phyloP scores from a whole-genome alignment of 768 basidiomycete species.

The Rhodotorula toruloides region DNA sequence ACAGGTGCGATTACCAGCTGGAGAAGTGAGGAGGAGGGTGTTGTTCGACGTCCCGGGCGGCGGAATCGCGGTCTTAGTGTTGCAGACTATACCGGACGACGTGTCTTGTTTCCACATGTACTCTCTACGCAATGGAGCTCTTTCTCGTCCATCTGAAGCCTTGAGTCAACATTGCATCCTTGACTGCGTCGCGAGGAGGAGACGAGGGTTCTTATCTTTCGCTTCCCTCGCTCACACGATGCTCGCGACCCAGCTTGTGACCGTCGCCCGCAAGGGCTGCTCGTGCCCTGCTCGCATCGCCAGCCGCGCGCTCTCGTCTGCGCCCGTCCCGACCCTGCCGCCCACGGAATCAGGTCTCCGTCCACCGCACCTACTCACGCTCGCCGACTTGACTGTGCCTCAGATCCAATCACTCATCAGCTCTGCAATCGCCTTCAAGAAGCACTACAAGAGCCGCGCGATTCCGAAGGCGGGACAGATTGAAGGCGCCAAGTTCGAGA shows the following conservation, averaged over 20 bases:
- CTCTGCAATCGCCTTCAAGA: constrained; percentile 56
- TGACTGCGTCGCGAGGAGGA: too few relatives aligned
- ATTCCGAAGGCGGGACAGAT: constrained; percentile 26
- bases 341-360: constrained; percentile 25
- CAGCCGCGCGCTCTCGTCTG: constrained; percentile 23
- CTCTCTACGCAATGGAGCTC: too few relatives aligned
- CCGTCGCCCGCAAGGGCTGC: constrained; percentile 18
- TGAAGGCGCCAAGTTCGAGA: constrained; percentile 40
- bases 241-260: neutral
- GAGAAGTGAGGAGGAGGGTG: neutral
- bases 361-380: constrained; percentile 71
- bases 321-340: constrained; percentile 24
- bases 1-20: constrained; percentile 19
- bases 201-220: neutral
- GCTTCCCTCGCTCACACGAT: neutral
- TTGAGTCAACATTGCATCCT: neutral
- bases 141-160: neutral
- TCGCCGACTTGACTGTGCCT: constrained; percentile 74
- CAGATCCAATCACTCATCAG: constrained; percentile 65
- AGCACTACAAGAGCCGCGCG: constrained; percentile 34
- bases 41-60: neutral
- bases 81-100: too few relatives aligned
- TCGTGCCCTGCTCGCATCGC: neutral
- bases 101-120: too few relatives aligned
- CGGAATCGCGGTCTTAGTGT: too few relatives aligned